Evolutionary conservation across 805 yeast genomes (phyloP).

Genomic region (Clavispora santaluciae): DNA sequence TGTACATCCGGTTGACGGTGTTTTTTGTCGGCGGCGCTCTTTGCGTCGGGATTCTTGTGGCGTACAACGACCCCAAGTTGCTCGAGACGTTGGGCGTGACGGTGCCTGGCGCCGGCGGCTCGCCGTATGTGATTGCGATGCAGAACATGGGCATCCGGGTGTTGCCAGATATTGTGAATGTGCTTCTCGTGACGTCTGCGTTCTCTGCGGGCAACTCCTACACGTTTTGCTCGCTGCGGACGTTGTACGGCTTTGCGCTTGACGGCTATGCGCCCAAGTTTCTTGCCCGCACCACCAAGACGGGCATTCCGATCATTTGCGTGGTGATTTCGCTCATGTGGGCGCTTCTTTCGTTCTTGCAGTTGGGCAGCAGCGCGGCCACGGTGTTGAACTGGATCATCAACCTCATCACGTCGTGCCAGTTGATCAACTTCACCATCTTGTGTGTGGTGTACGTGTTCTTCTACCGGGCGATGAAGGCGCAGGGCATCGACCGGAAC

Average conservation of each 20-base stretch:
- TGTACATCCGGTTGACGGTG: conserved; percentile 60
- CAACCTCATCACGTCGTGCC: conserved; percentile 28
- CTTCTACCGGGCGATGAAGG: conserved; percentile 15
- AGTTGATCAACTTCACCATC: conserved; percentile 23
- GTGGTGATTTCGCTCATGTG: conserved; percentile 42
- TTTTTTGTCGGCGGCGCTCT: conserved; percentile 72
- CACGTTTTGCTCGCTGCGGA: conserved; percentile 72
- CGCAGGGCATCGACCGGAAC: conserved; percentile 16
- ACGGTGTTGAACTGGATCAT: conserved; percentile 32
- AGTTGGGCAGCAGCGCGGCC: conserved; percentile 33
- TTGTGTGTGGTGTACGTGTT: conserved; percentile 19
- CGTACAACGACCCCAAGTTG: conserved; percentile 56
- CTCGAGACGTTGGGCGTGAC: conserved; percentile 55
- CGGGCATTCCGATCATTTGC: conserved; percentile 45
- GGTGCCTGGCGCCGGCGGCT: conserved; percentile 70
- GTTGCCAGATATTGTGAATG: conserved; percentile 72
- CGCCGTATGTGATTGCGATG: conserved; percentile 84
- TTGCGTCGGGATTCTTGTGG: conserved; percentile 72
- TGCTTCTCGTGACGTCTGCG: conserved; percentile 69
- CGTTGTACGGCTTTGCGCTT: conserved; percentile 64
- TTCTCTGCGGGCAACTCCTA: conserved; percentile 81
- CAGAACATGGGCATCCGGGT: conserved; percentile 58
- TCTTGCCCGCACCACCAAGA: conserved; percentile 49
- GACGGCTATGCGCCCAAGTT: conserved; percentile 71
- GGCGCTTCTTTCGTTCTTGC: conserved; percentile 63